A percentile compares a stretch with the other conserved stretches of the same genome.
These are phyloP conservation scores for Rugonectria rugulosa DNA, from an alignment of 2,329 filamentous ascomycete species.

Conservation along the genomic window DNA sequence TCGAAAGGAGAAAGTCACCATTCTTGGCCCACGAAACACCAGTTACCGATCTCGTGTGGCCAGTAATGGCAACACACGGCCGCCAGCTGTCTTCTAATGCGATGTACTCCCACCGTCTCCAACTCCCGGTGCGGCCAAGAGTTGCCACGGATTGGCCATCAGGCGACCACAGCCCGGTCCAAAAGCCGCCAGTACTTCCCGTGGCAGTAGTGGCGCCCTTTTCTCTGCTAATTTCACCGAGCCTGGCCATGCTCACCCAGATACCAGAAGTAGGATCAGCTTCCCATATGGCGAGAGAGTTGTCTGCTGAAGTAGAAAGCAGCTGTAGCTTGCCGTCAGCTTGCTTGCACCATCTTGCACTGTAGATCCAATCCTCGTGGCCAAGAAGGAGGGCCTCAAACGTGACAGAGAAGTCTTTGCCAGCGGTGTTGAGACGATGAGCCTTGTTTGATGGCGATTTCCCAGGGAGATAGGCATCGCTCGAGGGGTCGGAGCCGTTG, in stretches of 20 bases:
- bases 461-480: constrained; percentile 67
- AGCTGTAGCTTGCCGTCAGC: constrained; percentile 68
- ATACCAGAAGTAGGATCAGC: constrained; percentile 84
- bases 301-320: constrained; percentile 92
- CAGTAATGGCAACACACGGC: constrained; percentile 79
- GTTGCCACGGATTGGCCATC: constrained; percentile 78
- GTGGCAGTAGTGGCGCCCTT: constrained; percentile 97
- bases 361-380: constrained; percentile 99
- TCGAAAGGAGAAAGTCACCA: constrained; percentile 87
- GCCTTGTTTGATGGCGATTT: constrained; percentile 89
- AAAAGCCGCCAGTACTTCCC: constrained; percentile 94
- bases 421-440: constrained; percentile 72
- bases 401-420: constrained; percentile 77
- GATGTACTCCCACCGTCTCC: constrained; percentile 83
- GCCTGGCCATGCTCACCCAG: constrained; percentile 84
- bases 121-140: constrained; percentile 90
- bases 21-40: constrained; percentile 84
- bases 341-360: constrained; percentile 74
- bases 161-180: constrained; percentile 93
- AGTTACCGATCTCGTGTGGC: constrained; percentile 83
- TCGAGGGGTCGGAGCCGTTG: constrained; percentile 62
- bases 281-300: constrained; percentile 93
- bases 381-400: constrained; percentile 94
- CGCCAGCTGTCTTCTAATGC: constrained; percentile 71
- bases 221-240: constrained; percentile 92